Evolutionary conservation across 805 yeast species (phyloP).

Genomic region (Candida endomychidarum): DNA sequence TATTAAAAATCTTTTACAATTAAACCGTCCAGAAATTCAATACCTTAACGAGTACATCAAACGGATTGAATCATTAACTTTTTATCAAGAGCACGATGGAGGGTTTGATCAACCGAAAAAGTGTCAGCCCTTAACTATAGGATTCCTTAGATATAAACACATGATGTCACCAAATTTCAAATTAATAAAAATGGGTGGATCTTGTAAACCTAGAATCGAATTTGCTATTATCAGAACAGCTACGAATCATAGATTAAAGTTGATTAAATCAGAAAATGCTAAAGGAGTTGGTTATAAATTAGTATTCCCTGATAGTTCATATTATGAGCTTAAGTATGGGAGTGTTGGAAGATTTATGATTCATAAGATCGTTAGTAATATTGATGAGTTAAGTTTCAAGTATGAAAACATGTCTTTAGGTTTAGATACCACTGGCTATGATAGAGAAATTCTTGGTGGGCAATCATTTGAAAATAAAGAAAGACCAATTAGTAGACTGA

Average conservation of each 20-base stretch:
- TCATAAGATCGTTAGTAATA: not conserved
- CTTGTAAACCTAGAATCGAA: slow-evolving; percentile 5
- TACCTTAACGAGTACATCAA: slow-evolving; percentile 1
- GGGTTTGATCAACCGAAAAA: not conserved
- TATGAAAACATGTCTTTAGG: not conserved
- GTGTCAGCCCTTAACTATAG: not conserved
- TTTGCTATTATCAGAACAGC: slow-evolving; percentile 9
- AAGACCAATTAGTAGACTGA: not conserved
- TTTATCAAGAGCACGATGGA: not conserved
- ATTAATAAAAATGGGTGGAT: slow-evolving; percentile 9
- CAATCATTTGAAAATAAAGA: too few relatives aligned
- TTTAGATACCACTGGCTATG: not conserved
- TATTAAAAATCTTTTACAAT: not conserved
- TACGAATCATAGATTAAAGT: slow-evolving; percentile 1
- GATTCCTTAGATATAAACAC: slow-evolving; percentile 3
- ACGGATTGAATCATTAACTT: not conserved
- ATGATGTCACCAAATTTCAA: slow-evolving; percentile 4
- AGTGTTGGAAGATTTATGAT: not conserved
- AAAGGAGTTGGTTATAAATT: slow-evolving; percentile 3
- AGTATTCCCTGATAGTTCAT: slow-evolving; percentile 9
- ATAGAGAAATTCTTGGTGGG: not conserved
- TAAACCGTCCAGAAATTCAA: not conserved
- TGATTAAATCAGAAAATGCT: slow-evolving; percentile 1
- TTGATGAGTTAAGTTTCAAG: not conserved
- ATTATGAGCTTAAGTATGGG: slow-evolving; percentile 2